phyloP scores from a whole-genome alignment of 495 filamentous ascomycete species.

The Daldinia caldariorum region DNA sequence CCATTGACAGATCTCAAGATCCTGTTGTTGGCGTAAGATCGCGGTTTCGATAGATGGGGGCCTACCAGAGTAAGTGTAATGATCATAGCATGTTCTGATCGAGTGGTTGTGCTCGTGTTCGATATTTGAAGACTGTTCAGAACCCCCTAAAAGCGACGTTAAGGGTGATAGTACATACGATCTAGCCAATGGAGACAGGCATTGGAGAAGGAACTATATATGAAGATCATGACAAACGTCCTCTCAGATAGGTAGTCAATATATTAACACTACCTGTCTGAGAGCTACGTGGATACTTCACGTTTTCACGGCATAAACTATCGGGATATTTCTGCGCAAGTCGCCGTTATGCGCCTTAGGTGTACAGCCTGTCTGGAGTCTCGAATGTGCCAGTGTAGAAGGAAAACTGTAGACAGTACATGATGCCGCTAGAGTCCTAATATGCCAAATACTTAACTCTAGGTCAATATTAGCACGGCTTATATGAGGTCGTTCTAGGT shows the following conservation, averaged over 20 bases:
- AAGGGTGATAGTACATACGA: slow-evolving; percentile 3
- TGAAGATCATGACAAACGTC: background rate
- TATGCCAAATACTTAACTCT: background rate
- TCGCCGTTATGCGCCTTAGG: slow-evolving; percentile 9
- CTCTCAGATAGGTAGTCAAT: background rate
- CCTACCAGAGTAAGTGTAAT: background rate
- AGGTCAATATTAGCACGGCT: background rate
- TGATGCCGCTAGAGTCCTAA: slow-evolving; percentile 2
- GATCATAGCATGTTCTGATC: background rate
- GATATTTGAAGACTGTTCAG: slow-evolving; percentile 9
- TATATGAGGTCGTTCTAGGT: background rate
- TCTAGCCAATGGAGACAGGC: slow-evolving; percentile 18
- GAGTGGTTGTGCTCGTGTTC: slow-evolving; percentile 14
- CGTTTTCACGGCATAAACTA: background rate
- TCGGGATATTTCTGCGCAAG: slow-evolving; percentile 23
- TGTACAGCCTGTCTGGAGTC: slow-evolving; percentile 3
- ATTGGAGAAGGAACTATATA: background rate
- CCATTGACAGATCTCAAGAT: slow-evolving; percentile 30
- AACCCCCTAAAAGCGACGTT: slow-evolving; percentile 21
- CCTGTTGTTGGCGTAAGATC: slow-evolving; percentile 17
- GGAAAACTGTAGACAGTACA: background rate
- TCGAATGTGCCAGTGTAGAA: background rate
- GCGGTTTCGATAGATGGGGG: slow-evolving; percentile 6
- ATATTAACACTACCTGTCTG: too few species aligned
- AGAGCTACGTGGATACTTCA: background rate